phyloP scores from a whole-genome alignment of 2,329 filamentous ascomycete genomes.

The Paecilomyces sp. region DNA sequence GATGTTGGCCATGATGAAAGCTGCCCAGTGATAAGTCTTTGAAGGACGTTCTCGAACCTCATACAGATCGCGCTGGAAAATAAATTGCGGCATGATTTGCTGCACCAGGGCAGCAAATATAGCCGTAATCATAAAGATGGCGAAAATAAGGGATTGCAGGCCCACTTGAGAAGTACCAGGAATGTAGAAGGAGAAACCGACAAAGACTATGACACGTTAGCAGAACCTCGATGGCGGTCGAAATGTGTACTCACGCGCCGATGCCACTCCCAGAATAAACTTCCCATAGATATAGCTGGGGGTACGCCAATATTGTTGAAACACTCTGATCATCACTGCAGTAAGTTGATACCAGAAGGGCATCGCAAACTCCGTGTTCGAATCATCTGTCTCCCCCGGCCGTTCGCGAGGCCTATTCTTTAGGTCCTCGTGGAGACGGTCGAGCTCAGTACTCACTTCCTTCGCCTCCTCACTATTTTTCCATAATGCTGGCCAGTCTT shows the following conservation, averaged over 20 bases:
- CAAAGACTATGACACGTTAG: conserved; percentile 58
- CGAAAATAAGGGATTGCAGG: conserved; percentile 79
- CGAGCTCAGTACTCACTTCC: conserved; percentile 50
- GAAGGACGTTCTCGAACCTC: conserved; percentile 79
- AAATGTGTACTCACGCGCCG: background rate
- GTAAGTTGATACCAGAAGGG: conserved; percentile 59
- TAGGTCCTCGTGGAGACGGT: conserved; percentile 42
- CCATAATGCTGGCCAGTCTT: conserved; percentile 59
- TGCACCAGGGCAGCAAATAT: conserved; percentile 50
- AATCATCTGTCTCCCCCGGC: conserved; percentile 32
- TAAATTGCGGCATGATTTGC: conserved; percentile 71
- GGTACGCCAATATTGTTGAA: conserved; percentile 84
- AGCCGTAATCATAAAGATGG: conserved; percentile 68
- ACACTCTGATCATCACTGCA: conserved; percentile 64
- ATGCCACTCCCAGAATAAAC: conserved; percentile 52
- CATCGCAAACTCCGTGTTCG: conserved; percentile 69
- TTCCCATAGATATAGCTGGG: conserved; percentile 82
- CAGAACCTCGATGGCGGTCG: conserved; percentile 11
- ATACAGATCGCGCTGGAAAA: conserved; percentile 72
- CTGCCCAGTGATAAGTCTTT: conserved; percentile 78
- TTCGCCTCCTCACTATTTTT: conserved; percentile 48
- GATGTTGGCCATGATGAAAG: conserved; percentile 78
- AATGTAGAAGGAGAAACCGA: conserved; percentile 73
- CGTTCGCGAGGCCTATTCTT: conserved; percentile 27
- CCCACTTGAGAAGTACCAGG: conserved; percentile 67